Evolutionary conservation across 1,284 basidiomycete genomes (phyloP).

Genomic region (Puccinia coronata): DNA sequence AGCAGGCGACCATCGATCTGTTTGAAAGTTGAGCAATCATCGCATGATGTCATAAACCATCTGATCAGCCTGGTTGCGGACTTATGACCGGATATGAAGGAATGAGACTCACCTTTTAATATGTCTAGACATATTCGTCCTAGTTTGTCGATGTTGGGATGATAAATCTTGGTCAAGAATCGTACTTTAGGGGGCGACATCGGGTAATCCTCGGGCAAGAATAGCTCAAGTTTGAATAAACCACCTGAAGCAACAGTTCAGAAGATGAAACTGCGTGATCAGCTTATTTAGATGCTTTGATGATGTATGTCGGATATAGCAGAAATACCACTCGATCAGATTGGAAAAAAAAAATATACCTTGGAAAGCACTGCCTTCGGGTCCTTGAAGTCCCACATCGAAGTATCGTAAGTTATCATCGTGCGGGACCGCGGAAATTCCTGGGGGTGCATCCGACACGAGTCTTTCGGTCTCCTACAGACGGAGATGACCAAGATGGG

Average conservation of each 20-base stretch:
- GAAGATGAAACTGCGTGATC: not conserved
- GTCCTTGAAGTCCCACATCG: conserved; percentile 94
- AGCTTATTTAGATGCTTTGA: conserved; percentile 27
- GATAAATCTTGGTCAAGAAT: conserved; percentile 99
- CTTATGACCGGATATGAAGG: conserved; percentile 6
- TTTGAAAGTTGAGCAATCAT: not conserved
- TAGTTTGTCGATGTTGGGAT: conserved; percentile 99
- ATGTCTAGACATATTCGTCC: conserved; percentile 98
- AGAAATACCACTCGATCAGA: not conserved
- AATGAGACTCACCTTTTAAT: conserved; percentile 72
- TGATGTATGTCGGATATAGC: conserved; percentile 16
- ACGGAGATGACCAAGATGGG: not conserved
- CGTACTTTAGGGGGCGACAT: conserved; percentile 99
- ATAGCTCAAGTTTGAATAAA: conserved; percentile 90
- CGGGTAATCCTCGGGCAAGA: conserved; percentile 97
- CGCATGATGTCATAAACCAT: not conserved
- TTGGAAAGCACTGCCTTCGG: conserved; percentile 89
- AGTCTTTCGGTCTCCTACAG: conserved; percentile 92
- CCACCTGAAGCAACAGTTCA: conserved; percentile 67
- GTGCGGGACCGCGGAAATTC: conserved; percentile 88
- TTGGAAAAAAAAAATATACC: conserved; percentile 62
- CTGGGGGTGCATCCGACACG: conserved; percentile 90
- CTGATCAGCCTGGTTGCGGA: not conserved
- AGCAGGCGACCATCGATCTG: conserved; percentile 98
- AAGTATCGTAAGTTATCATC: conserved; percentile 98